Evolutionary conservation across 2,329 filamentous ascomycete genomes (phyloP).

Genomic region (Fusarium tuaranense): DNA sequence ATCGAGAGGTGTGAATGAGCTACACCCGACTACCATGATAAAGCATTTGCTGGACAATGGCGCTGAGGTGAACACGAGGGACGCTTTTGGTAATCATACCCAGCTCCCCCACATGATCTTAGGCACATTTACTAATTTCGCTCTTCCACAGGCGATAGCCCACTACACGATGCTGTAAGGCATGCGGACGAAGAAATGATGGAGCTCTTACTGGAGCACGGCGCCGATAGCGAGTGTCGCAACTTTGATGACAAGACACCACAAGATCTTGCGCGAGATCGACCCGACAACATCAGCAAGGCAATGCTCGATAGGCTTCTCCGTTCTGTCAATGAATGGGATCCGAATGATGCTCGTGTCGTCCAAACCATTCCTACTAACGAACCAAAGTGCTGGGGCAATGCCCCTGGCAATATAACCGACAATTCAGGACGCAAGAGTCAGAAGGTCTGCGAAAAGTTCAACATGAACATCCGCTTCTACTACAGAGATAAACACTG

Average conservation of each 20-base stretch:
- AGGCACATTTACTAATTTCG: neutral
- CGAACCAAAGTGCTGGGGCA: constrained; percentile 2
- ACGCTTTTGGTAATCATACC: constrained; percentile 1
- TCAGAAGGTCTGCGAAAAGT: neutral
- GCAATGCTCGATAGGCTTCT: neutral
- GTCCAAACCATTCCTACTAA: neutral
- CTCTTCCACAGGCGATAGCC: neutral
- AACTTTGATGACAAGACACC: constrained; percentile 15
- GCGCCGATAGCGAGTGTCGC: constrained; percentile 15
- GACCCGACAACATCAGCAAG: neutral
- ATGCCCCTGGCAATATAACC: neutral
- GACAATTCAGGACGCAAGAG: neutral
- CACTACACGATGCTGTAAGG: constrained; percentile 5
- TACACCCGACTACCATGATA: neutral
- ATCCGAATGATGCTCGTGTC: neutral
- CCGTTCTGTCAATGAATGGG: neutral
- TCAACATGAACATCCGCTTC: neutral
- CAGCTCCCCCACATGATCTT: neutral
- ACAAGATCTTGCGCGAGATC: constrained; percentile 1
- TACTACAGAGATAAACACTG: neutral
- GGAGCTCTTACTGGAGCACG: constrained; percentile 4
- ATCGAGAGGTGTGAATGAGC: neutral
- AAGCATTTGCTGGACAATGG: neutral
- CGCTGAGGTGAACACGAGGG: constrained; percentile 12
- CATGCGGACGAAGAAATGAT: neutral